Evolutionary conservation across 2,329 filamentous ascomycete species (phyloP).

Genomic region (Talaromyces sp.): DNA sequence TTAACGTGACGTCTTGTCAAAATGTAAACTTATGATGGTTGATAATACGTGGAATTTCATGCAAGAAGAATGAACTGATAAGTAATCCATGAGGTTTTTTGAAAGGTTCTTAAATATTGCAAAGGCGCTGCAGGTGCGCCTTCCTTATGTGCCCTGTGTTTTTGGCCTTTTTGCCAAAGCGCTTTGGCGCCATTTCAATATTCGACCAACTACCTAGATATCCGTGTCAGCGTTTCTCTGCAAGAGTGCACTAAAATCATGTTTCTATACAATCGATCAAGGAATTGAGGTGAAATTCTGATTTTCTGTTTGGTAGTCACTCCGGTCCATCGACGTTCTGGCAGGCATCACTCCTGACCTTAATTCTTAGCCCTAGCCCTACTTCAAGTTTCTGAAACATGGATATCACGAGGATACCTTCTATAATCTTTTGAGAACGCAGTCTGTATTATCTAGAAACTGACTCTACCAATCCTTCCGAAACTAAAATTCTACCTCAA

Average conservation of each 20-base stretch:
- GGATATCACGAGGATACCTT: not conserved
- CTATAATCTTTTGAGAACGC: not conserved
- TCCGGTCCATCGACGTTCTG: not conserved
- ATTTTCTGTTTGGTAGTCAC: not conserved
- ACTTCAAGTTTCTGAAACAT: too few relatives aligned
- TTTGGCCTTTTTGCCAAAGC: not conserved
- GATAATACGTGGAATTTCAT: not conserved
- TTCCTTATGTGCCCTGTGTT: not conserved
- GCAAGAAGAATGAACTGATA: not conserved
- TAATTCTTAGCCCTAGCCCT: not conserved
- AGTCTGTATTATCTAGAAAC: not conserved
- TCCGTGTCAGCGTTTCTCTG: not conserved
- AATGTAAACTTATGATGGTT: not conserved
- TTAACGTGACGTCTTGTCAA: not conserved
- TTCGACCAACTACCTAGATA: not conserved
- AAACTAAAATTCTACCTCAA: not conserved
- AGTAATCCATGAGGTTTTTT: not conserved
- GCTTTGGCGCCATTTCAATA: not conserved
- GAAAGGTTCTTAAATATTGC: not conserved
- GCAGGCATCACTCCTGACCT: not conserved
- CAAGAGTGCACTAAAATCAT: not conserved
- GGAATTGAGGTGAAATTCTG: not conserved
- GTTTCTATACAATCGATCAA: not conserved
- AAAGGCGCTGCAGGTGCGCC: not conserved
- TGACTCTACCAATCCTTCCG: too few relatives aligned